phyloP scores from a whole-genome alignment of 352 stramenopile species.

The Phytophthora pisi region DNA sequence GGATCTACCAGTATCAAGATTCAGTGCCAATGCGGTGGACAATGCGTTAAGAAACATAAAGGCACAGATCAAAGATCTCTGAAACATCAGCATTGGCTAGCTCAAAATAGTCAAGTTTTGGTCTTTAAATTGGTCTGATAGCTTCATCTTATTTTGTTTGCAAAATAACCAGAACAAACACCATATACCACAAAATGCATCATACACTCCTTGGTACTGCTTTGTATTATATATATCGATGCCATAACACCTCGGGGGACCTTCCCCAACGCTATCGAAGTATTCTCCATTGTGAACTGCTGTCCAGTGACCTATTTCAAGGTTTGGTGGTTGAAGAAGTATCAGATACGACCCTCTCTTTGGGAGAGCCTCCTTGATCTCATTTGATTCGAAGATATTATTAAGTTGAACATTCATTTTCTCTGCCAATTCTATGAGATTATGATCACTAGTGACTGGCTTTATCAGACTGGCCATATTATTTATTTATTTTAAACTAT shows the following conservation, averaged over 20 bases:
- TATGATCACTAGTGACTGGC: neutral
- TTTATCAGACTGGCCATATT: neutral
- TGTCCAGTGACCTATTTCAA: neutral
- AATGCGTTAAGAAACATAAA: too few species aligned
- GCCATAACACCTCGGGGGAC: neutral
- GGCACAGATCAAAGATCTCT: too few species aligned
- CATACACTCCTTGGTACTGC: constrained; percentile 13
- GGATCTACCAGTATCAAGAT: too few species aligned
- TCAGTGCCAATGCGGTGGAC: too few species aligned
- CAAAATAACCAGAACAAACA: constrained; percentile 11
- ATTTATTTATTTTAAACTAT: neutral
- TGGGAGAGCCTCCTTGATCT: neutral
- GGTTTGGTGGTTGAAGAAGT: neutral
- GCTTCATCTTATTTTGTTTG: constrained; percentile 8
- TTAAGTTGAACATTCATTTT: neutral
- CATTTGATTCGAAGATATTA: neutral
- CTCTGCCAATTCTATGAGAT: neutral
- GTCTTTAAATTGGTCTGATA: neutral
- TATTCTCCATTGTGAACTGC: neutral
- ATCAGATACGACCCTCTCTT: neutral
- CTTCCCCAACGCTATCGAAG: neutral
- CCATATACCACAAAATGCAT: constrained; percentile 8
- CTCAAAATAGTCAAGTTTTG: neutral
- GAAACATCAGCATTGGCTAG: neutral
- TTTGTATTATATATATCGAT: constrained; percentile 7